Evolutionary conservation across 108 stramenopile species (phyloP).

Genomic region (Licmophora abbreviata): DNA sequence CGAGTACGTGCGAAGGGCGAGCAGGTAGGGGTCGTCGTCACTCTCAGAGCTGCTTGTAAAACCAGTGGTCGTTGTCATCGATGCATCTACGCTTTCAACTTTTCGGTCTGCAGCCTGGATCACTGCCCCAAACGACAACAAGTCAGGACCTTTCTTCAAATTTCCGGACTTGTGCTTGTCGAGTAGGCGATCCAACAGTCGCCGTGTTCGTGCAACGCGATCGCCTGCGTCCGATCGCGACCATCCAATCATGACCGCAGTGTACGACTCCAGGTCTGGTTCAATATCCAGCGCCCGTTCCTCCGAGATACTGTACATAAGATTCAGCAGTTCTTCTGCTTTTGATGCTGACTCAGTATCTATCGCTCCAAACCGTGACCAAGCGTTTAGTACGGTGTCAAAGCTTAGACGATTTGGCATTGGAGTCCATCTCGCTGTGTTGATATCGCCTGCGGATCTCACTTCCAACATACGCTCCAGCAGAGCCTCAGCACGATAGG

Average conservation of each 20-base stretch:
- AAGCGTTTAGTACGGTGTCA: constrained; percentile 39
- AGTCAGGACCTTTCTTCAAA: constrained; percentile 6
- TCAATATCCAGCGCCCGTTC: background rate
- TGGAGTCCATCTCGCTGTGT: background rate
- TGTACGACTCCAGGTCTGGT: constrained; percentile 16
- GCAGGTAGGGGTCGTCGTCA: constrained; percentile 25
- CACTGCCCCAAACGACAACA: constrained; percentile 29
- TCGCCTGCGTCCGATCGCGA: constrained; percentile 11
- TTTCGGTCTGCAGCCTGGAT: constrained; percentile 24
- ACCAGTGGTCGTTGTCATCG: background rate
- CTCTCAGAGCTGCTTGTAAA: background rate
- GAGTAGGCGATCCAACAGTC: constrained; percentile 16
- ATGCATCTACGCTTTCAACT: background rate
- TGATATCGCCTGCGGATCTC: too few relatives aligned
- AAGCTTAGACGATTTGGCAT: constrained; percentile 22
- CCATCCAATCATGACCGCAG: constrained; percentile 34
- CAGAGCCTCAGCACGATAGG: constrained; percentile 23
- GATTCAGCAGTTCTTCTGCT: constrained; percentile 29
- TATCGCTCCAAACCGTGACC: constrained; percentile 14
- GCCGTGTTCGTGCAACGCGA: constrained; percentile 15
- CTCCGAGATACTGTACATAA: constrained; percentile 10
- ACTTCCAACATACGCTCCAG: constrained; percentile 26
- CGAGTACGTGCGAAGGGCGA: constrained; percentile 29
- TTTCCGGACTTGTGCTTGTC: constrained; percentile 12
- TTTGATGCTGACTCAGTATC: constrained; percentile 13